Percentiles rank a stretch among this genome's conserved stretches.
phyloP scores from a whole-genome alignment of 371 early-diverging fungal genomes.

The Aphelidium insulamus region DNA sequence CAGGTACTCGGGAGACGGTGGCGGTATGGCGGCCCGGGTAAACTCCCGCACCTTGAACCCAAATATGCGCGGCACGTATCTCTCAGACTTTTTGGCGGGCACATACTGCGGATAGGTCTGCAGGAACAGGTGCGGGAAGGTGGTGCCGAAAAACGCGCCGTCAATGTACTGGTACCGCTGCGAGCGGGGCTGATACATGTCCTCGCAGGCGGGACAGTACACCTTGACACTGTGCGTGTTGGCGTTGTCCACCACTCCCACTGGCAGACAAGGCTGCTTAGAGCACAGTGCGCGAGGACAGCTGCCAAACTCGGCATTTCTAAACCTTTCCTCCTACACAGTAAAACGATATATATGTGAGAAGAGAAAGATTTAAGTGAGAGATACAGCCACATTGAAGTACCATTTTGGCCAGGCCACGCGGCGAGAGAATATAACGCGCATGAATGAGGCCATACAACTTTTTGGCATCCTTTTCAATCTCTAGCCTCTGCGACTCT shows the following conservation, averaged over 20 bases:
- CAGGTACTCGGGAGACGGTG: too few relatives aligned
- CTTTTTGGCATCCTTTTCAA: slow-evolving; percentile 57
- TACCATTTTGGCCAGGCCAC: slow-evolving; percentile 72
- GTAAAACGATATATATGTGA: background rate
- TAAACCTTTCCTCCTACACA: slow-evolving; percentile 52
- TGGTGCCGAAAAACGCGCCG: slow-evolving; percentile 93
- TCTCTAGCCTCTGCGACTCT: too few relatives aligned
- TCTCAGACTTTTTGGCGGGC: slow-evolving; percentile 32
- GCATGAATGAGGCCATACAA: slow-evolving; percentile 84
- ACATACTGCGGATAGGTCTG: slow-evolving; percentile 65
- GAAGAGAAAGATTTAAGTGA: background rate
- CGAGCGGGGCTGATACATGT: slow-evolving; percentile 80
- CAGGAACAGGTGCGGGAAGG: slow-evolving; percentile 91
- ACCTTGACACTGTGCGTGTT: slow-evolving; percentile 62
- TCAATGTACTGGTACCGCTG: slow-evolving; percentile 61
- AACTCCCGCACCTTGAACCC: slow-evolving; percentile 57
- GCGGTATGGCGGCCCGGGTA: background rate
- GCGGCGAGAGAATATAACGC: slow-evolving; percentile 67
- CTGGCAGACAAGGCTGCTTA: slow-evolving; percentile 58
- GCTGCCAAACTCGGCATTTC: slow-evolving; percentile 73
- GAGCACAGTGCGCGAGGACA: slow-evolving; percentile 87
- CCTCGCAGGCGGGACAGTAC: slow-evolving; percentile 81
- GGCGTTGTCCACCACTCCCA: slow-evolving; percentile 70
- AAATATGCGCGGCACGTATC: slow-evolving; percentile 85
- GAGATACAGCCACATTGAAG: background rate